Evolutionary conservation across 306 rosid species (phyloP).

Genomic region (Morella rubra): DNA sequence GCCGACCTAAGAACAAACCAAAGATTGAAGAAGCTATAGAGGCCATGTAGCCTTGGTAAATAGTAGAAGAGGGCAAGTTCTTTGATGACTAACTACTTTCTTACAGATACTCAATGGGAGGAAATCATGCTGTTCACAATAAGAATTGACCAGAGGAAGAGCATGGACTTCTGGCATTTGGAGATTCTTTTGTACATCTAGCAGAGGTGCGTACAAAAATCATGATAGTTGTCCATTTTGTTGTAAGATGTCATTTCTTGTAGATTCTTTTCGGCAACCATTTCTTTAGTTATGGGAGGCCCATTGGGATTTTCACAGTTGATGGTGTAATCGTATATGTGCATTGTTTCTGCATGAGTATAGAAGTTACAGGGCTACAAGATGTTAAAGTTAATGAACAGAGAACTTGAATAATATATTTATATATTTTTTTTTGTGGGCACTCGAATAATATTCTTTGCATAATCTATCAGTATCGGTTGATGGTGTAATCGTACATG

Average conservation of each 20-base stretch:
- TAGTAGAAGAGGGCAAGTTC: slow-evolving; percentile 4
- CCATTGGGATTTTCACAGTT: too few relatives aligned
- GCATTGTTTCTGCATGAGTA: too few relatives aligned
- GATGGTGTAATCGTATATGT: too few relatives aligned
- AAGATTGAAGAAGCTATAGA: slow-evolving; percentile 51
- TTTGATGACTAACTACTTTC: slow-evolving; percentile 10
- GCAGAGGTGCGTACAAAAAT: not conserved
- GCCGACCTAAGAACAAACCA: slow-evolving; percentile 63
- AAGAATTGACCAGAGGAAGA: not conserved
- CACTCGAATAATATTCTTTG: too few relatives aligned
- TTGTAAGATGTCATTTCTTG: not conserved
- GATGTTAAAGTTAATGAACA: too few relatives aligned
- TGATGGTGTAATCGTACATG: too few relatives aligned
- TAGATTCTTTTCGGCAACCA: not conserved
- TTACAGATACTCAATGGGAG: not conserved
- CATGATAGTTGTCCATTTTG: not conserved
- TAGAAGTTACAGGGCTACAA: too few relatives aligned
- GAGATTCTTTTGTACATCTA: not conserved
- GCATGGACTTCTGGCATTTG: not conserved
- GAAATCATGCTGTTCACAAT: not conserved
- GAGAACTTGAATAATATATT: too few relatives aligned
- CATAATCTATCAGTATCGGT: too few relatives aligned
- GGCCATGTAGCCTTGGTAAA: slow-evolving; percentile 32
- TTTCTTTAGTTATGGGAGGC: too few relatives aligned
- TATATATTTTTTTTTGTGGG: too few relatives aligned